phyloP scores from a whole-genome alignment of 441 rosid species.

The Lepidium campestre region DNA sequence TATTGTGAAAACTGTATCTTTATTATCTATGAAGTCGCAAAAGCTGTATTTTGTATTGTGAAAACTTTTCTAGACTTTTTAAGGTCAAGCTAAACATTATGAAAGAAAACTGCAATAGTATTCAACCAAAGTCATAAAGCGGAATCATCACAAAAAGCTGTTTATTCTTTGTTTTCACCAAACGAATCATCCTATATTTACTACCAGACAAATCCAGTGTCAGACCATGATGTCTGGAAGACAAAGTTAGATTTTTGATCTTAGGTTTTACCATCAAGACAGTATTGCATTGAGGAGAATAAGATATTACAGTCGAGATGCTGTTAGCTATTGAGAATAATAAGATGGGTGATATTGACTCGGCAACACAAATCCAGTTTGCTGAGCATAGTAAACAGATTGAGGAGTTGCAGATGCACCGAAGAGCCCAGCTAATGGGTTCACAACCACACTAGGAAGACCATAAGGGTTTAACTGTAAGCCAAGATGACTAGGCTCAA shows the following conservation, averaged over 20 bases:
- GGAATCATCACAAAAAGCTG: not conserved
- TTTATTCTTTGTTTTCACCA: not conserved
- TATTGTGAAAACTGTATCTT: not conserved
- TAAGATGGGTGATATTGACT: slow-evolving; percentile 46
- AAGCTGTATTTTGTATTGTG: slow-evolving; percentile 2
- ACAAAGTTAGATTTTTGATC: no score
- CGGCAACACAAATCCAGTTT: slow-evolving; percentile 39
- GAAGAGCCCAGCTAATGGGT: slow-evolving; percentile 34
- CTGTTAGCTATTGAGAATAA: slow-evolving; percentile 37
- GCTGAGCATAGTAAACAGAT: slow-evolving; percentile 39
- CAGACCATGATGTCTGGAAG: not conserved
- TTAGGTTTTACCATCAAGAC: no score
- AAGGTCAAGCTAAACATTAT: not conserved
- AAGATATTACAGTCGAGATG: not conserved
- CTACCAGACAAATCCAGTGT: not conserved
- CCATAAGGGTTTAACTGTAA: slow-evolving; percentile 28
- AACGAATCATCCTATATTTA: not conserved
- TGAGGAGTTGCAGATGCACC: slow-evolving; percentile 37
- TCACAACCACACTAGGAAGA: slow-evolving; percentile 25
- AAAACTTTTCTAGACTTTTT: not conserved
- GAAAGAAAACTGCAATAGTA: no score
- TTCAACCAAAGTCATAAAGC: not conserved
- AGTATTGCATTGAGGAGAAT: not conserved
- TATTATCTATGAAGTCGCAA: no score
- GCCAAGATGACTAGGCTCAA: slow-evolving; percentile 18